These are phyloP conservation scores for Pontederia crassipes DNA, from an alignment of 176 grass and related monocot species.

Conservation along the genomic window DNA sequence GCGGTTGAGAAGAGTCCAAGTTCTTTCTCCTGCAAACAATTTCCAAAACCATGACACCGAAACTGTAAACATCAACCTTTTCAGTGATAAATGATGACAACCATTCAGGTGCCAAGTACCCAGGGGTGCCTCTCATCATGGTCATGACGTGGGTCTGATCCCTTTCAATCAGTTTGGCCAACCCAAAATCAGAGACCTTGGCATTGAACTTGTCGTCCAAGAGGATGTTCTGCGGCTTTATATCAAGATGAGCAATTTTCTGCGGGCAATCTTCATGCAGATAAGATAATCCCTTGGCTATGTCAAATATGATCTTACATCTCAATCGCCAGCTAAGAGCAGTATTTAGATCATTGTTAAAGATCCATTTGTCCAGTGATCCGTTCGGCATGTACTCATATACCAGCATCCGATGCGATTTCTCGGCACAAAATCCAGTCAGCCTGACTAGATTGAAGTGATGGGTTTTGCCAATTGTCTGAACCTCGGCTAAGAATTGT, in stretches of 20 bases:
- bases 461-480: constrained; percentile 47
- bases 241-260: constrained; percentile 55
- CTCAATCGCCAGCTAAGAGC: constrained; percentile 35
- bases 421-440: constrained; percentile 45
- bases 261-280: constrained; percentile 53
- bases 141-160: constrained; percentile 32
- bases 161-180: constrained; percentile 52
- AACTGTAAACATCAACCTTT: constrained; percentile 63
- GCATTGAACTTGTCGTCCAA: constrained; percentile 48
- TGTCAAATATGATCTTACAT: constrained; percentile 20
- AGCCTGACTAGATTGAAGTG: constrained; percentile 49
- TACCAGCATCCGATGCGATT: constrained; percentile 32
- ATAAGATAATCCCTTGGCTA: constrained; percentile 50
- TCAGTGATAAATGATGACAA: constrained; percentile 44
- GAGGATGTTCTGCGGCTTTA: constrained; percentile 64
- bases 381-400: constrained; percentile 49
- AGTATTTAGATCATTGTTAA: constrained; percentile 8
- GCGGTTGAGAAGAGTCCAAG: constrained; percentile 30
- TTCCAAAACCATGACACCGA: constrained; percentile 53
- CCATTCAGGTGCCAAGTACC: constrained; percentile 67
- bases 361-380: constrained; percentile 58
- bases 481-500: constrained; percentile 47
- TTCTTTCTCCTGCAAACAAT: constrained; percentile 44
- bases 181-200: constrained; percentile 59
- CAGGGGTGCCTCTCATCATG: constrained; percentile 34